These are phyloP conservation scores for Sporothrix curviconia DNA, from an alignment of 2,329 filamentous ascomycete genomes.

Conservation along the genomic window DNA sequence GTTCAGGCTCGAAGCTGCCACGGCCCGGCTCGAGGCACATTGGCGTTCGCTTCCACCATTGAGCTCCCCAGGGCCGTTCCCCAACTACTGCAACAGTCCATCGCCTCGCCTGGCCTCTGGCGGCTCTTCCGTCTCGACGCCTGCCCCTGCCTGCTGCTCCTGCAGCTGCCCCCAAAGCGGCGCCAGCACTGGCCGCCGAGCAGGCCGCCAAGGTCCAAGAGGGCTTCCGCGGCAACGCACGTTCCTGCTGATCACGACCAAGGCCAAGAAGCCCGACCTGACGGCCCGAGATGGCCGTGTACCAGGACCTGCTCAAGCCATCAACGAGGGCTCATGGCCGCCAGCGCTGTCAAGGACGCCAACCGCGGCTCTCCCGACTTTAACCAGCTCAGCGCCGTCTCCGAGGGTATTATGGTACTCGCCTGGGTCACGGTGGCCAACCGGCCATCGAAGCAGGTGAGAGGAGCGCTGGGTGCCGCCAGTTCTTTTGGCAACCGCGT, in stretches of 20 bases:
- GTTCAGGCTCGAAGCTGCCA: constrained; percentile 87
- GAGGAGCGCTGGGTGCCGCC: constrained; percentile 73
- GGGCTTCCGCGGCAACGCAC: constrained; percentile 77
- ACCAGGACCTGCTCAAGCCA: constrained; percentile 73
- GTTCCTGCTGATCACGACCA: constrained; percentile 81
- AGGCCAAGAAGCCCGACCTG: constrained; percentile 84
- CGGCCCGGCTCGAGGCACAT: constrained; percentile 94
- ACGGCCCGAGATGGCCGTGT: constrained; percentile 54
- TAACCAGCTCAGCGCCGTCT: constrained; percentile 77
- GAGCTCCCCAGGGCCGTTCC: constrained; percentile 50
- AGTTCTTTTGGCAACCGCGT: constrained; percentile 95
- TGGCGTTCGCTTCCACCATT: constrained; percentile 65
- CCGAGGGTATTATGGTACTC: constrained; percentile 82
- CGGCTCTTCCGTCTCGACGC: constrained; percentile 27
- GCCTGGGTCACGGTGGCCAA: constrained; percentile 83
- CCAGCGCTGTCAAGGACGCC: constrained; percentile 72
- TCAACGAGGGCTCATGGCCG: constrained; percentile 74
- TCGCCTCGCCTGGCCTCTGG: constrained; percentile 29
- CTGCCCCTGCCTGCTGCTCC: constrained; percentile 29
- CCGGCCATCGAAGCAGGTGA: constrained; percentile 79
- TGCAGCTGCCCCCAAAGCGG: constrained; percentile 32
- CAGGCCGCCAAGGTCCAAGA: constrained; percentile 57
- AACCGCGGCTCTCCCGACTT: constrained; percentile 71
- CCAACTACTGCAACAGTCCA: constrained; percentile 36
- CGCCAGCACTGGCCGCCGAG: constrained; percentile 58